These are phyloP conservation scores for Polymyxa betae DNA, from an alignment of 208 protist species.

Conservation along the genomic window DNA sequence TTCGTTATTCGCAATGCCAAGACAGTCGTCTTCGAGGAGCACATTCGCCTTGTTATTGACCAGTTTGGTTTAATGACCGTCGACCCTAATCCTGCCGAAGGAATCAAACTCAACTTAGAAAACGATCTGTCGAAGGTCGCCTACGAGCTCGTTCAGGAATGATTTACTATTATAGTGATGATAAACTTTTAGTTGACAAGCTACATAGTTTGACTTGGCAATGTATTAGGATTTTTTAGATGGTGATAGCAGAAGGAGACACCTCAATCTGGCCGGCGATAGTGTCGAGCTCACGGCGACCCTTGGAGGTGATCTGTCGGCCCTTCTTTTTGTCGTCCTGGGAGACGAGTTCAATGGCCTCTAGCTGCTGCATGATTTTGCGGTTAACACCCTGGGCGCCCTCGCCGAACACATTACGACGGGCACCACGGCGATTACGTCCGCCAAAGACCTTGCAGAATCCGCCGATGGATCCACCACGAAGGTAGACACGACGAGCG, in stretches of 20 bases:
- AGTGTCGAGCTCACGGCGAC: slow-evolving; percentile 89
- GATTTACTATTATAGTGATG: neutral
- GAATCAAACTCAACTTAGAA: neutral
- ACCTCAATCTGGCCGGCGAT: slow-evolving; percentile 83
- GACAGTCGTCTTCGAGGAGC: slow-evolving; percentile 44
- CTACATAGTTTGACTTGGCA: neutral
- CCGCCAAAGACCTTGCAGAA: slow-evolving; percentile 87
- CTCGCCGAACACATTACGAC: slow-evolving; percentile 79
- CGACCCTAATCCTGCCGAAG: neutral
- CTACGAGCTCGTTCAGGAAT: slow-evolving; percentile 37
- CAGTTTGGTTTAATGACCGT: neutral
- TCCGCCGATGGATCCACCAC: slow-evolving; percentile 88
- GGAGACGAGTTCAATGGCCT: slow-evolving; percentile 67
- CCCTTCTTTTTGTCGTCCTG: slow-evolving; percentile 35
- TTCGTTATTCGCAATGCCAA: slow-evolving; percentile 9
- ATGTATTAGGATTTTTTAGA: neutral
- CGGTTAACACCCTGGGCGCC: slow-evolving; percentile 85
- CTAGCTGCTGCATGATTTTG: slow-evolving; percentile 89
- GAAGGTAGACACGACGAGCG: slow-evolving; percentile 93
- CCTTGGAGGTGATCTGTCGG: slow-evolving; percentile 86
- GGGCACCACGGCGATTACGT: slow-evolving; percentile 65
- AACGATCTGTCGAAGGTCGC: slow-evolving; percentile 38
- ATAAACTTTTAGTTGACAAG: neutral
- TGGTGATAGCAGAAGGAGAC: neutral
- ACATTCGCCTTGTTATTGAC: slow-evolving; percentile 35